phyloP scores from a whole-genome alignment of 2,329 filamentous ascomycete genomes.

The Coniella lustricola region DNA sequence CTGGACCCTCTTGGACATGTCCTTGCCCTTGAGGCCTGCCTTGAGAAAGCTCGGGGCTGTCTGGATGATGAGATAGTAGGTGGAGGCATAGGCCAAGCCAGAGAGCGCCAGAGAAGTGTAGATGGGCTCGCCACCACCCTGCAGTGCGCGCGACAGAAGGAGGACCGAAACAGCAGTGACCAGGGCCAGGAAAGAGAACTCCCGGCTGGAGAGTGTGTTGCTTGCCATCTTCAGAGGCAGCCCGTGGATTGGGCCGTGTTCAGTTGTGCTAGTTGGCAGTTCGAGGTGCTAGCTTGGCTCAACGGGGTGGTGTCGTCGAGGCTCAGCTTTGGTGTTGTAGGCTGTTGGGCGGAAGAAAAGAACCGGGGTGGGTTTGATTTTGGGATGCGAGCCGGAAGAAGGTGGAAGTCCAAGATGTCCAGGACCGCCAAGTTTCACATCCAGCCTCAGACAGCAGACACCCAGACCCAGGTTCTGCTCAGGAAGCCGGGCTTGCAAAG shows the following conservation, averaged over 20 bases:
- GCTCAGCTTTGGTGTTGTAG: too few relatives aligned
- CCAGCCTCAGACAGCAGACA: too few relatives aligned
- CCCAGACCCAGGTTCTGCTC: too few relatives aligned
- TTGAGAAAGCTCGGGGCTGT: constrained; percentile 83
- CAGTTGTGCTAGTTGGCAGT: too few relatives aligned
- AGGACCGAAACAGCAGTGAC: constrained; percentile 63
- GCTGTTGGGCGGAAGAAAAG: too few relatives aligned
- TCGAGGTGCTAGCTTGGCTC: too few relatives aligned
- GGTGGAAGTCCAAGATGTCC: too few relatives aligned
- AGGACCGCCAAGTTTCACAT: too few relatives aligned
- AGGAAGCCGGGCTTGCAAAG: too few relatives aligned
- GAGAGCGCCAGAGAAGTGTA: constrained; percentile 84
- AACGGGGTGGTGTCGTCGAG: too few relatives aligned
- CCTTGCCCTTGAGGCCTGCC: constrained; percentile 81
- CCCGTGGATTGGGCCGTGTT: not conserved
- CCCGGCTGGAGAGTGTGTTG: constrained; percentile 39
- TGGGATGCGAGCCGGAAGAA: too few relatives aligned
- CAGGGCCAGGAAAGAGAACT: constrained; percentile 50
- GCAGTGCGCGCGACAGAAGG: constrained; percentile 73
- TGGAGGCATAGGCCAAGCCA: constrained; percentile 71
- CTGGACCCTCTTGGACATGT: constrained; percentile 66
- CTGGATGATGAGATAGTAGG: constrained; percentile 87
- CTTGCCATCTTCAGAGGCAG: constrained; percentile 7
- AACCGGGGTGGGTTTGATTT: too few relatives aligned
- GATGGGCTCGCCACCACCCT: constrained; percentile 80